Evolutionary conservation across 768 basidiomycete genomes (phyloP).

Genomic region (Royoungia palumana): DNA sequence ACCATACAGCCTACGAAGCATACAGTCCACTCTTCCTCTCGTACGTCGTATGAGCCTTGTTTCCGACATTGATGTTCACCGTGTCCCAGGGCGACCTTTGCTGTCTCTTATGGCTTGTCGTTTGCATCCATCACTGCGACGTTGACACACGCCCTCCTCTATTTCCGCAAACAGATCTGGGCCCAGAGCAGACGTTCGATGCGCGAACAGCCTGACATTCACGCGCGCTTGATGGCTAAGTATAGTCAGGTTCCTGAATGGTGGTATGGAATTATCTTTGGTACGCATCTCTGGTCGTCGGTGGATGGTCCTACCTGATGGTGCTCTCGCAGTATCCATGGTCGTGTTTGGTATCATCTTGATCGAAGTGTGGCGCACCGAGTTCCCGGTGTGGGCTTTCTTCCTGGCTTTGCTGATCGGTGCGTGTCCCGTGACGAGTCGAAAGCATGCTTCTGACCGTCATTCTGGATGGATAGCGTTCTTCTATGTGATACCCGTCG

Average conservation of each 20-base stretch:
- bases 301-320: background rate
- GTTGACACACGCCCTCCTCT: conserved; percentile 67
- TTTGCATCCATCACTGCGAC: conserved; percentile 80
- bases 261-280: conserved; percentile 46
- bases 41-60: conserved; percentile 7
- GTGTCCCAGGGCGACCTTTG: conserved; percentile 51
- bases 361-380: conserved; percentile 60
- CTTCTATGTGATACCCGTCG: conserved; percentile 73
- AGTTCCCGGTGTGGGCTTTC: conserved; percentile 42
- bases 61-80: background rate
- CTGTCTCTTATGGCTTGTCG: conserved; percentile 76
- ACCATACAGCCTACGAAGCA: conserved; percentile 48
- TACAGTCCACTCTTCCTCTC: conserved; percentile 67
- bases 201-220: conserved; percentile 75
- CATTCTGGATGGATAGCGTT: conserved; percentile 26
- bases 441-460: background rate
- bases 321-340: conserved; percentile 36
- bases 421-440: conserved; percentile 15
- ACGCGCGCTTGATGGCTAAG: conserved; percentile 53
- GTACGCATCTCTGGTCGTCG: conserved; percentile 6
- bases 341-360: conserved; percentile 57
- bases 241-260: conserved; percentile 60
- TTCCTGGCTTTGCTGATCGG: conserved; percentile 31
- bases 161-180: conserved; percentile 79
- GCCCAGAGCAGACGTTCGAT: conserved; percentile 65